phyloP scores from a whole-genome alignment of 331 rosid species.

The Pyracantha coccinea region DNA sequence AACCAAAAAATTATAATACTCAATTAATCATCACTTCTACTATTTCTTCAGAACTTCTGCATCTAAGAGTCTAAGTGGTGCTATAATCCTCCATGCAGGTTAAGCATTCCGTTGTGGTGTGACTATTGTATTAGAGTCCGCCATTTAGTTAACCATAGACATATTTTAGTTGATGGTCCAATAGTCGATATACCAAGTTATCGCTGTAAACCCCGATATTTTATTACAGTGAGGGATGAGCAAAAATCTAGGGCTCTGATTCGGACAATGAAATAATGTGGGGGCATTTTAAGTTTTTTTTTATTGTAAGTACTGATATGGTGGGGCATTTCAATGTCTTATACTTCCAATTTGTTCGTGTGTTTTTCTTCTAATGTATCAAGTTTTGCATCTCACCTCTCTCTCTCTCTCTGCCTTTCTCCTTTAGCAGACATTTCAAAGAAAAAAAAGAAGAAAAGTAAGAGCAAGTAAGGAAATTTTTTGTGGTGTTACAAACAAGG shows the following conservation, averaged over 20 bases:
- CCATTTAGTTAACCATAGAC: too few species aligned
- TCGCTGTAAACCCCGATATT: background rate
- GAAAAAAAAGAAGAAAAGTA: constrained; percentile 91
- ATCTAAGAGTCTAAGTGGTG: too few species aligned
- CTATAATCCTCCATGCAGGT: too few species aligned
- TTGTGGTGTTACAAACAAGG: background rate
- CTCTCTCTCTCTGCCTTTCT: constrained; percentile 1
- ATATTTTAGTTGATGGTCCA: background rate
- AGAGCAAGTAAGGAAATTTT: constrained; percentile 68
- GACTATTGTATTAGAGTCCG: too few species aligned
- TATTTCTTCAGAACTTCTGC: too few species aligned
- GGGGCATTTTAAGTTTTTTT: background rate
- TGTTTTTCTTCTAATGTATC: background rate
- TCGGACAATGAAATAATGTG: background rate
- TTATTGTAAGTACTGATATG: background rate
- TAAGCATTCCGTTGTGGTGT: too few species aligned
- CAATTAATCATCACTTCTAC: too few species aligned
- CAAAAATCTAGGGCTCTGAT: background rate
- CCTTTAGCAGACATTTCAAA: constrained; percentile 48
- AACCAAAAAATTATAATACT: too few species aligned
- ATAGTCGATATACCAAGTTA: background rate
- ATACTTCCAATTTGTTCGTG: background rate
- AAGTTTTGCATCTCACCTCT: background rate
- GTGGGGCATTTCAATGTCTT: background rate
- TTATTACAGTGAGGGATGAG: background rate